Base-by-base conservation (phyloP, 2,329 filamentous ascomycete genomes). In the Diaporthe sp. region DNA sequence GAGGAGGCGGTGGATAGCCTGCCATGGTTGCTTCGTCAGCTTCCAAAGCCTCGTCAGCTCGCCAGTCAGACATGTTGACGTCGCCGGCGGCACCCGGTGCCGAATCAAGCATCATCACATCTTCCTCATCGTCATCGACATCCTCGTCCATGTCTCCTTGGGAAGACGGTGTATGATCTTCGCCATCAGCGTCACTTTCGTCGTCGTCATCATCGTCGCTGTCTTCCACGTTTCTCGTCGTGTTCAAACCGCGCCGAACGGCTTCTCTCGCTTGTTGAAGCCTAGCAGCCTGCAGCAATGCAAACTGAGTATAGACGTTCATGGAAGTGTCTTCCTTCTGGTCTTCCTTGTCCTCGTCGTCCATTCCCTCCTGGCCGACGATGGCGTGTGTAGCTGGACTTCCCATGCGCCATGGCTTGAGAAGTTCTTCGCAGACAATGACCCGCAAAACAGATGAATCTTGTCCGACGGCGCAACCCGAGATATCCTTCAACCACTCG, bases 401-500 rank as follows among this genome's bases (percentile, higher is more conserved):
- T 8, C 97, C 97, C 78, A 93, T 91, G 44, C 92, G 91, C 97
- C 97, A 99, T 1, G 94, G 91, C 79, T 93, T 94, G 76, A 99
- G 91, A 80, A 98, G 90, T 83, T 99, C 95, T 83, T 98, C 95
- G 81, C 97, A 99, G 53, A 99, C 91, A 9, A 94, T 92, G 71
- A 92, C 92, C 51, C 95, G 91, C 58, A 99, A 87, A 25, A 98
- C 92, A 76, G 94, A 89, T 77, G 92, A 91, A 81, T 99, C 95
- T 44, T 91, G 88, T 1, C 95, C 95, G 63, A 98, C 94, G 72
- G 92, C 94, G 84, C 96, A 98, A 42, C 95, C 95, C 10, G 95
- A 91, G 80, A 99, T 97, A 83, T 99, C 97, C 71, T 93, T 90
- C 28, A 99, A 89, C 97, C 97, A 99, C 80, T 98, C 96, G 72